These are phyloP conservation scores for Penicillium sp. DNA, from an alignment of 2,329 filamentous ascomycete species.

Conservation along the genomic window DNA sequence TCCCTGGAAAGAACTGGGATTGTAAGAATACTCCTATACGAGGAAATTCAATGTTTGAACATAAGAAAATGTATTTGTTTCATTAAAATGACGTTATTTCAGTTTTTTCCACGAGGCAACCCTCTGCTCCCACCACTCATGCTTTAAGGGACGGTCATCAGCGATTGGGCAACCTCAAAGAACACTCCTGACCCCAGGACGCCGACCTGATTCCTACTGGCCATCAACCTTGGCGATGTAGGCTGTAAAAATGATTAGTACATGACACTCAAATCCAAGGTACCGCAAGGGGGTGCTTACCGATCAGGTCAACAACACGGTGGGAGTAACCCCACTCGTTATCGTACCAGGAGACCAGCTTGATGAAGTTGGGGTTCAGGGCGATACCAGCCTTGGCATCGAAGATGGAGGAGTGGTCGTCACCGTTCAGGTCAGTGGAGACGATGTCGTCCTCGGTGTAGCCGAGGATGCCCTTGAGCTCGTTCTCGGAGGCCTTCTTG, in stretches of 20 bases:
- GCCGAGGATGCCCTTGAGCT: constrained; percentile 85
- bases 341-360: constrained; percentile 98
- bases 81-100: constrained; percentile 32
- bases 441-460: constrained; percentile 98
- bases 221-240: constrained; percentile 78
- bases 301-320: constrained; percentile 78
- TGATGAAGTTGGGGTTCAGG: constrained; percentile 98
- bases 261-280: neutral
- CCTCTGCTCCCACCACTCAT: constrained; percentile 1
- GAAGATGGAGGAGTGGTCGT: constrained; percentile 95
- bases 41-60: constrained; percentile 8
- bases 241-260: constrained; percentile 50
- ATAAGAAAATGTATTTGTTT: constrained; percentile 27
- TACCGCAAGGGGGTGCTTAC: constrained; percentile 31
- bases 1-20: too few species aligned
- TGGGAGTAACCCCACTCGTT: constrained; percentile 99
- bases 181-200: constrained; percentile 36
- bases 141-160: constrained; percentile 6
- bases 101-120: constrained; percentile 21
- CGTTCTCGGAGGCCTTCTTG: constrained; percentile 81
- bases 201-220: constrained; percentile 44
- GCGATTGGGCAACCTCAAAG: constrained; percentile 31
- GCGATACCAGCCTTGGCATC: constrained; percentile 99
- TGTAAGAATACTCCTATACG: too few species aligned
- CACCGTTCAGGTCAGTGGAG: constrained; percentile 90